These are phyloP conservation scores for Lachnellula cervina DNA, from an alignment of 2,329 filamentous ascomycete species.

Conservation along the genomic window DNA sequence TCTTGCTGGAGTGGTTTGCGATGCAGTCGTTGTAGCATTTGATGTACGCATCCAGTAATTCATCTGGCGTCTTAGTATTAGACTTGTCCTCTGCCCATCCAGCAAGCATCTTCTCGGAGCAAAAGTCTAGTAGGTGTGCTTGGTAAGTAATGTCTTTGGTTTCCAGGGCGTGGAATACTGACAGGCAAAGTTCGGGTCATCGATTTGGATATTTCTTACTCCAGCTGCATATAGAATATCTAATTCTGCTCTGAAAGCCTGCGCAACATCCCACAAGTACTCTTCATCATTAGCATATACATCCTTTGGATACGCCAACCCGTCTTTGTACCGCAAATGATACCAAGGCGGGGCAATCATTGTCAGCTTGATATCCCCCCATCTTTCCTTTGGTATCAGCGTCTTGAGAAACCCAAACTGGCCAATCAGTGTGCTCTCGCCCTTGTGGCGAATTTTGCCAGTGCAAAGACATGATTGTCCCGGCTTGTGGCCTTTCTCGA, in stretches of 20 bases:
- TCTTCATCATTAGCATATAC: conserved; percentile 49
- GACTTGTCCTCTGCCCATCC: conserved; percentile 61
- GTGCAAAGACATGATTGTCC: conserved; percentile 43
- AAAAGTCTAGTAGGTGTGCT: conserved; percentile 53
- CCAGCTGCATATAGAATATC: conserved; percentile 51
- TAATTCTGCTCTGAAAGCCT: conserved; percentile 48
- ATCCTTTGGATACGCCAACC: conserved; percentile 46
- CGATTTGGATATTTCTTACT: conserved; percentile 49
- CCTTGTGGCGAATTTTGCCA: conserved; percentile 43
- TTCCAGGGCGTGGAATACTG: conserved; percentile 27
- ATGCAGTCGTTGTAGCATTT: conserved; percentile 71
- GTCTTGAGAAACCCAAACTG: conserved; percentile 52
- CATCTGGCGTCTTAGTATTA: conserved; percentile 57
- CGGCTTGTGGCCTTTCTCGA: conserved; percentile 42
- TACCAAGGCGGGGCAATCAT: conserved; percentile 66
- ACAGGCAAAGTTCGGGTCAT: conserved; percentile 61
- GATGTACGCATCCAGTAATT: conserved; percentile 72
- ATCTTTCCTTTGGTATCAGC: conserved; percentile 55
- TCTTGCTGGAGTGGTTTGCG: conserved; percentile 57
- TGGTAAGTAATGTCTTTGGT: not conserved
- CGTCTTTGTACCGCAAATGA: conserved; percentile 56
- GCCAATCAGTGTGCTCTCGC: conserved; percentile 37
- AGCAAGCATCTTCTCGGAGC: conserved; percentile 64
- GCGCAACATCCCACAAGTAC: conserved; percentile 51
- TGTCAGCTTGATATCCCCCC: conserved; percentile 65